Evolutionary conservation across 495 filamentous ascomycete species (phyloP).

Genomic region (Tuber brumale): DNA sequence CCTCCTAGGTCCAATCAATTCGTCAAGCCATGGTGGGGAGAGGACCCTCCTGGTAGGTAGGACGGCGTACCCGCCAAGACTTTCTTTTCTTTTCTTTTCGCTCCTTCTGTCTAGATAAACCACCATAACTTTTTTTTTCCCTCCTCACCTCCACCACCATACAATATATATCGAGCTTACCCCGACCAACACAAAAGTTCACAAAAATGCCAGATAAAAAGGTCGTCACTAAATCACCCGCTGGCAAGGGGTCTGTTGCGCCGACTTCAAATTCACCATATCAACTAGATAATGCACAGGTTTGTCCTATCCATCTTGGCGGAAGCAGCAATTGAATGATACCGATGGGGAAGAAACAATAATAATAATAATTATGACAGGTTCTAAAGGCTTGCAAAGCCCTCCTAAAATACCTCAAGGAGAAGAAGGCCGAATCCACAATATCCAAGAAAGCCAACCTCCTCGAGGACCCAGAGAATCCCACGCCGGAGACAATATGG

Average conservation of each 20-base stretch:
- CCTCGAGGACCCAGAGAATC: conserved; percentile 58
- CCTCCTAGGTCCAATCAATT: neutral
- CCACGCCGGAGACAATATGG: conserved; percentile 60
- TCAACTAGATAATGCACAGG: conserved; percentile 60
- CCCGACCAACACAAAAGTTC: conserved; percentile 2
- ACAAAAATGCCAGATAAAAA: conserved; percentile 13
- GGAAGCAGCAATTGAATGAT: conserved; percentile 22
- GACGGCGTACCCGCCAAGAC: neutral
- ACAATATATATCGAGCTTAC: neutral
- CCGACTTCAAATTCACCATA: conserved; percentile 50
- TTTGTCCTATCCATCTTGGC: conserved; percentile 32
- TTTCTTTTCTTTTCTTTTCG: neutral
- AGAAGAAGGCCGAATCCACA: conserved; percentile 51
- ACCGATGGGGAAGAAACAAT: neutral
- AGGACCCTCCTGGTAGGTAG: neutral
- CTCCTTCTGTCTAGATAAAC: neutral
- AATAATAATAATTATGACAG: conserved; percentile 44
- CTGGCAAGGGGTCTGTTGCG: conserved; percentile 7
- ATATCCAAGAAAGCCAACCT: conserved; percentile 63
- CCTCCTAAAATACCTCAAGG: conserved; percentile 67
- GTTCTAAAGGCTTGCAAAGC: conserved; percentile 73
- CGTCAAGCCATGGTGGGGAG: neutral
- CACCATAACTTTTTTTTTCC: neutral
- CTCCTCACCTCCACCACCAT: neutral
- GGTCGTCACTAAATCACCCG: conserved; percentile 8